Evolutionary conservation across 2,329 filamentous ascomycete genomes (phyloP).

Genomic region (Byssothecium circinans): DNA sequence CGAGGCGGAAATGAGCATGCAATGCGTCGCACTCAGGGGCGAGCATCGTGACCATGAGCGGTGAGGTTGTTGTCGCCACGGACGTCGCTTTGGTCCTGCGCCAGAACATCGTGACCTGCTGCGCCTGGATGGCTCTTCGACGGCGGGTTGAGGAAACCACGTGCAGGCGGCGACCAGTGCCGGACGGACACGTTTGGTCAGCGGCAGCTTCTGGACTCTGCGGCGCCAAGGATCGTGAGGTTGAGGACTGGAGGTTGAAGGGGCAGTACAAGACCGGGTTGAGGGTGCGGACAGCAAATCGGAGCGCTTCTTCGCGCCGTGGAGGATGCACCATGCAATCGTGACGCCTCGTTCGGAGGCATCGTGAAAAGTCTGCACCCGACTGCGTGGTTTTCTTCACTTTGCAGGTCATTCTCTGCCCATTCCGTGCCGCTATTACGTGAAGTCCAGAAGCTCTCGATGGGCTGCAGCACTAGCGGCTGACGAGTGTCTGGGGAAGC

Average conservation of each 20-base stretch:
- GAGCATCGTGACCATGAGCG: slow-evolving; percentile 30
- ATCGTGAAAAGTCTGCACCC: slow-evolving; percentile 25
- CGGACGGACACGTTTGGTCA: slow-evolving; percentile 29
- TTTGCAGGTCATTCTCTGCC: slow-evolving; percentile 20
- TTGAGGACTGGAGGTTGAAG: slow-evolving; percentile 2
- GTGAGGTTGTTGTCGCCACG: slow-evolving; percentile 20
- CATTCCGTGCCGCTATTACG: slow-evolving; percentile 24
- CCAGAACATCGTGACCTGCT: slow-evolving; percentile 18
- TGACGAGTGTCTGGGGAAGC: slow-evolving; percentile 19
- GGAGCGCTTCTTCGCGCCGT: background rate
- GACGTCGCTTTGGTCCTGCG: slow-evolving; percentile 4
- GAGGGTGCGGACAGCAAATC: slow-evolving; percentile 4
- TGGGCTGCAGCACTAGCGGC: slow-evolving; percentile 19
- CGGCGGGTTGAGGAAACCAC: slow-evolving; percentile 15
- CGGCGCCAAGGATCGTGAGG: slow-evolving; percentile 35
- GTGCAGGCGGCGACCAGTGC: slow-evolving; percentile 30
- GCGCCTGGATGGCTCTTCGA: slow-evolving; percentile 13
- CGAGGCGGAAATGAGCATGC: slow-evolving; percentile 8
- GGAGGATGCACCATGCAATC: slow-evolving; percentile 9
- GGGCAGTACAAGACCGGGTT: background rate
- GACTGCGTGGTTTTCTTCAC: slow-evolving; percentile 17
- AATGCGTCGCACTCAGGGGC: slow-evolving; percentile 9
- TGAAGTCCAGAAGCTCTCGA: slow-evolving; percentile 21
- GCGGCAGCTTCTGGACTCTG: slow-evolving; percentile 5
- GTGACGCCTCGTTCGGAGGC: slow-evolving; percentile 12